Evolutionary conservation across 140 eudicot species (phyloP).

Genomic region (Oenanthe javanica): DNA sequence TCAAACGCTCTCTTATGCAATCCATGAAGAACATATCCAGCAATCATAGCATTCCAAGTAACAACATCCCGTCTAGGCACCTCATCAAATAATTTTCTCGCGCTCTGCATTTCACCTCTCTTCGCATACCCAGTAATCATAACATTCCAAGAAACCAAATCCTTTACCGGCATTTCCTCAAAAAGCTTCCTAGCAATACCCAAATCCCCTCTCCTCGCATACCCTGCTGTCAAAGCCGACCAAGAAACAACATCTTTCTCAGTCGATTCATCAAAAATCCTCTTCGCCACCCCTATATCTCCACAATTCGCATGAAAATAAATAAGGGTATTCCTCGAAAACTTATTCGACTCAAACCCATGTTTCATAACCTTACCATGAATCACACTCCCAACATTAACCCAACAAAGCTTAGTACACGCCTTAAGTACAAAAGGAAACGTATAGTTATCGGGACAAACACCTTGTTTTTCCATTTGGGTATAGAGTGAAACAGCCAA

Average conservation of each 20-base stretch:
- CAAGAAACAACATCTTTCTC: slow-evolving; percentile 58
- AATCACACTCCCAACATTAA: slow-evolving; percentile 32
- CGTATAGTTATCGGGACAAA: slow-evolving; percentile 56
- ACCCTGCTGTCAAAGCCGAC: slow-evolving; percentile 80
- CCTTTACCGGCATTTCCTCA: slow-evolving; percentile 66
- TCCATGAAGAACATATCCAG: slow-evolving; percentile 46
- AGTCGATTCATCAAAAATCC: slow-evolving; percentile 43
- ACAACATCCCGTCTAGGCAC: slow-evolving; percentile 59
- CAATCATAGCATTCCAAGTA: slow-evolving; percentile 71
- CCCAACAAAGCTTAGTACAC: slow-evolving; percentile 65
- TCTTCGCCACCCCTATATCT: slow-evolving; percentile 40
- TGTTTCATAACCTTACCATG: slow-evolving; percentile 53
- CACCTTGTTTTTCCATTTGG: slow-evolving; percentile 43
- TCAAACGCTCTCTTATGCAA: slow-evolving; percentile 38
- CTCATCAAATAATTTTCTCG: slow-evolving; percentile 39
- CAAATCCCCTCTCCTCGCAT: slow-evolving; percentile 66
- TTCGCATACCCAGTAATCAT: slow-evolving; percentile 74
- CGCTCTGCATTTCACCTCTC: slow-evolving; percentile 51
- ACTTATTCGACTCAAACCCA: slow-evolving; percentile 50
- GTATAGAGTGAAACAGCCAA: slow-evolving; percentile 37
- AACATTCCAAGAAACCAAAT: slow-evolving; percentile 76
- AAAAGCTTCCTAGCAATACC: slow-evolving; percentile 42
- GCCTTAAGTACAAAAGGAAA: slow-evolving; percentile 74
- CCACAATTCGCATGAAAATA: slow-evolving; percentile 68
- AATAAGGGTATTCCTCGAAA: slow-evolving; percentile 53